Percentiles rank a stretch among this genome's conserved stretches.
Evolutionary conservation across 208 protist species (phyloP).

Genomic region (Trypanosoma avium): DNA sequence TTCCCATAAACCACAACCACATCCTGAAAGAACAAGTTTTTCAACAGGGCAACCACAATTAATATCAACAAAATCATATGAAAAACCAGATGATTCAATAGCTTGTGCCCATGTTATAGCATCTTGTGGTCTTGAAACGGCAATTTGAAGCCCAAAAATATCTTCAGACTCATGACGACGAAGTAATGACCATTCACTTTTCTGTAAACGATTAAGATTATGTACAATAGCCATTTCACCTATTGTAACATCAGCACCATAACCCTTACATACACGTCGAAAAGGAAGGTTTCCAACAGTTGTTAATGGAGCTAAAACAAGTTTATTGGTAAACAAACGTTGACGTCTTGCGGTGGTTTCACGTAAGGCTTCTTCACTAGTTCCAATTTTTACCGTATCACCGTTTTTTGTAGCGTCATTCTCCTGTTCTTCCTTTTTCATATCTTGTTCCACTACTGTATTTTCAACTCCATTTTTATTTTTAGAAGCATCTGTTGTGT

Average conservation of each 20-base stretch:
- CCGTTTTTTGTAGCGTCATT: constrained; percentile 8
- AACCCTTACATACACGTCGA: constrained; percentile 90
- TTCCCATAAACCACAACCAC: constrained; percentile 89
- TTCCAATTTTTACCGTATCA: not conserved
- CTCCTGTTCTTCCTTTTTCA: not conserved
- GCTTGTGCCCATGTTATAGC: constrained; percentile 62
- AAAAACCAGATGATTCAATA: constrained; percentile 69
- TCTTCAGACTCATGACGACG: constrained; percentile 93
- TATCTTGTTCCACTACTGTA: too few species aligned
- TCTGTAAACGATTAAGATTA: constrained; percentile 84
- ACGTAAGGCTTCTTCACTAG: constrained; percentile 35
- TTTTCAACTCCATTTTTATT: not conserved
- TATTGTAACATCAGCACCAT: constrained; percentile 94
- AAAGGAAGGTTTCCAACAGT: constrained; percentile 98
- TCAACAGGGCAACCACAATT: constrained; percentile 97
- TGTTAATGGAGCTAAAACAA: constrained; percentile 96
- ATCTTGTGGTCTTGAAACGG: constrained; percentile 60
- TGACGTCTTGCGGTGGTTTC: constrained; percentile 40
- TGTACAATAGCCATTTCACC: constrained; percentile 94
- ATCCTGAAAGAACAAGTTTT: constrained; percentile 81
- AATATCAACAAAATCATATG: constrained; percentile 96
- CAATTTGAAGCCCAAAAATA: constrained; percentile 95
- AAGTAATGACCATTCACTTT: constrained; percentile 93
- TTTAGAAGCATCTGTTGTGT: not conserved
- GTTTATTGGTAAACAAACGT: constrained; percentile 86